Percentiles rank a stretch among this genome's conserved stretches.
phyloP scores from a whole-genome alignment of 2,329 filamentous ascomycete genomes.

The Cytospora piceae region DNA sequence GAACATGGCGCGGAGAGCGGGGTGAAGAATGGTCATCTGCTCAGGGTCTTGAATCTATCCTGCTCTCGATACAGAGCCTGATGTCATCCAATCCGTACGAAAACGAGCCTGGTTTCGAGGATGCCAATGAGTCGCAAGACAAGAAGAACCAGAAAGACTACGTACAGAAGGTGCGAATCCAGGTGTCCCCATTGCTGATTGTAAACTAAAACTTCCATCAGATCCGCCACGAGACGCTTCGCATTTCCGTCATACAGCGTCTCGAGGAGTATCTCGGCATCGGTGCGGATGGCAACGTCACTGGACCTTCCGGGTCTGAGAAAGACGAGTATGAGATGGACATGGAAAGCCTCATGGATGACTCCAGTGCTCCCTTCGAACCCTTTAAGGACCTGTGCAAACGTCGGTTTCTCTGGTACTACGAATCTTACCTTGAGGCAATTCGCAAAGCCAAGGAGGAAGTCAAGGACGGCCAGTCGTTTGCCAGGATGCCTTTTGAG shows the following conservation, averaged over 20 bases:
- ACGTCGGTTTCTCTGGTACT: constrained; percentile 93
- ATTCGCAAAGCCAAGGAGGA: constrained; percentile 68
- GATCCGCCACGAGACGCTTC: constrained; percentile 89
- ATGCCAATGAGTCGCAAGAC: constrained; percentile 68
- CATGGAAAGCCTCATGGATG: constrained; percentile 50
- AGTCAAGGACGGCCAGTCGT: constrained; percentile 65
- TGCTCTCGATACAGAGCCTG: constrained; percentile 94
- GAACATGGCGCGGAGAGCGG: constrained; percentile 88
- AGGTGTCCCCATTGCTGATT: background rate
- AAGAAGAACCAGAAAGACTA: constrained; percentile 77
- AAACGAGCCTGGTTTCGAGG: constrained; percentile 93
- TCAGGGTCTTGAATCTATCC: constrained; percentile 89
- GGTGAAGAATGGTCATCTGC: constrained; percentile 97
- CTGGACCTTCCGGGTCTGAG: constrained; percentile 37
- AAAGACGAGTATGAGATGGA: constrained; percentile 52
- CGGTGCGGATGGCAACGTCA: constrained; percentile 51
- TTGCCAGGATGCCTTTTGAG: constrained; percentile 90
- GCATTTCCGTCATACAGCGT: constrained; percentile 83
- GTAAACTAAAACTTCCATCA: constrained; percentile 41
- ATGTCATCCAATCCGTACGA: constrained; percentile 95
- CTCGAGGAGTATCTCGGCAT: constrained; percentile 80
- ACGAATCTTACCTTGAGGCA: constrained; percentile 77
- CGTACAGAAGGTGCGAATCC: constrained; percentile 68
- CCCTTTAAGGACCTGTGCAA: constrained; percentile 92
- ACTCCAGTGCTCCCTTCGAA: constrained; percentile 67